Evolutionary conservation across 176 grass and related monocot species (phyloP), one percentile per base, ranked within the genome.

Genomic region (Eleusine coracana): DNA sequence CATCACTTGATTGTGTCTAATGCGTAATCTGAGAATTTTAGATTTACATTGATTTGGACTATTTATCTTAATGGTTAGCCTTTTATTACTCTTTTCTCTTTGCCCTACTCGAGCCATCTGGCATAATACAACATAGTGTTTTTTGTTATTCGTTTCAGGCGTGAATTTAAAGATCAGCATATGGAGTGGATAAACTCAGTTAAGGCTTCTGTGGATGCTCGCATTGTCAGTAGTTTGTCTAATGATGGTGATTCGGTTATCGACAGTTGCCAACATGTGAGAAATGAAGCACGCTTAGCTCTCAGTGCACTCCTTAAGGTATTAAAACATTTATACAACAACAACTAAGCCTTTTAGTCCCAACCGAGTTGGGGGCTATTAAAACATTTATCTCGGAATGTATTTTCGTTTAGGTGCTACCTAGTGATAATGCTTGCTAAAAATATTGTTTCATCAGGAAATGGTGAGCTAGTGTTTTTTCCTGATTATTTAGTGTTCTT

Each of bases 121-220:
- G 11, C 13, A 16, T 51, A 31, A 68, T 75, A 70, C 73, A 83
- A 56, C 66, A 42, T 81, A 50, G 40, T 61, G 45, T 41, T 58
- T 68, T 44, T 84, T 81, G 28, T 67, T 38, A 80, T 82, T 86
- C 56, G 51, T 52, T 78, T n/a, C 86, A 99, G 96, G 74, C 69
- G 70, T 79, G 97, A 99, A 87, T 99, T 96, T 61, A 99, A 84
- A 90, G 85, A 90, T 69, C 87, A 92, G 51, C 93, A 99, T 88
- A 91, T 89, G 65, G 89, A 88, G 71, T 99, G 97, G 97, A 92
- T 99, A 60, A 95, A 88, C 42, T 94, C 87, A 5, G 84, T 61
- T 60, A 93, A 94, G 37, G 68, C 91, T 81, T 34, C 86, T 66
- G 74, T 99, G 79, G 87, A 96, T 93, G 65, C 93, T 70, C 69